phyloP scores from a whole-genome alignment of 768 basidiomycete species.

The Ramaria rubella region DNA sequence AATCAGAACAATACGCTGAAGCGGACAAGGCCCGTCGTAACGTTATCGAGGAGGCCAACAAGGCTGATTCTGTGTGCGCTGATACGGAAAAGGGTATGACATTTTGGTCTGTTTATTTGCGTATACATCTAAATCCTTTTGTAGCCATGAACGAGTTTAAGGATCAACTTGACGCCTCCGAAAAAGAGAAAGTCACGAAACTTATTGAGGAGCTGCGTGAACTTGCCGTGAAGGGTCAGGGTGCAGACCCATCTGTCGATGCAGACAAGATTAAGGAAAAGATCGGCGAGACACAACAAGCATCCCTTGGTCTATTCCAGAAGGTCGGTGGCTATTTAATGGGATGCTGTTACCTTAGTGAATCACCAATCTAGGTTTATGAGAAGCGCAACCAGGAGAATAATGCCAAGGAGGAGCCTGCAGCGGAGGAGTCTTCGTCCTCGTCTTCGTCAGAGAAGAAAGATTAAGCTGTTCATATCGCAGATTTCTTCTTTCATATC shows the following conservation, averaged over 20 bases:
- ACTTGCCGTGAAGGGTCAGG: slow-evolving; percentile 83
- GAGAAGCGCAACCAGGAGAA: slow-evolving; percentile 84
- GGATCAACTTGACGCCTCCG: slow-evolving; percentile 85
- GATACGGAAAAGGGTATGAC: slow-evolving; percentile 90
- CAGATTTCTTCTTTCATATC: neutral
- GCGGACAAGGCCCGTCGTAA: slow-evolving; percentile 79
- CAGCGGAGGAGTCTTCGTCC: slow-evolving; percentile 25
- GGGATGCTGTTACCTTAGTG: neutral
- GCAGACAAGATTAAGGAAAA: slow-evolving; percentile 87
- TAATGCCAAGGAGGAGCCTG: slow-evolving; percentile 36
- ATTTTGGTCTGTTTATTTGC: neutral
- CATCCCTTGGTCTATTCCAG: slow-evolving; percentile 94
- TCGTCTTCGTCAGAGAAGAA: slow-evolving; percentile 67
- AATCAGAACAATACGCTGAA: slow-evolving; percentile 92
- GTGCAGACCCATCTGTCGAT: slow-evolving; percentile 71
- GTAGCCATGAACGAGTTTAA: slow-evolving; percentile 95
- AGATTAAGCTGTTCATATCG: slow-evolving; percentile 43
- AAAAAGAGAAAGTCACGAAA: slow-evolving; percentile 91
- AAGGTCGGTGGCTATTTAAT: slow-evolving; percentile 42
- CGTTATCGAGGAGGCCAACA: slow-evolving; percentile 94
- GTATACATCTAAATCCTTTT: slow-evolving; percentile 10
- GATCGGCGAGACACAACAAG: slow-evolving; percentile 90
- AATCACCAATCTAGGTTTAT: slow-evolving; percentile 50
- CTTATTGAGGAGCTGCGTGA: slow-evolving; percentile 85
- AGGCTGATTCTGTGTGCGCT: slow-evolving; percentile 87